Evolutionary conservation across 208 protist species (phyloP).

Genomic region (Strigomonas culicis): DNA sequence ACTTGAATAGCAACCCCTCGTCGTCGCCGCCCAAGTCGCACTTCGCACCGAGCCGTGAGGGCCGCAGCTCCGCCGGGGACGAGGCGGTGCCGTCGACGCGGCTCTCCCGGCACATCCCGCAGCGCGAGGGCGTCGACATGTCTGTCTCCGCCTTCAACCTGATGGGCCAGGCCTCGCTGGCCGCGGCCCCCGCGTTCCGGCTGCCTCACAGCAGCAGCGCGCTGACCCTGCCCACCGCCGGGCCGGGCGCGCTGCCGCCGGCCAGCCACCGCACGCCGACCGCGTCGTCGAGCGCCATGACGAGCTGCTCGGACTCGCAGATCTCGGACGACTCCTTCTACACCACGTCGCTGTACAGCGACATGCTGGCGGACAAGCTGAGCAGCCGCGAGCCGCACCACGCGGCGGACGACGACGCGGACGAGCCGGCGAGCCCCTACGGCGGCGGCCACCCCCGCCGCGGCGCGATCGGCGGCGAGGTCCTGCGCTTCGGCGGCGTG

Average conservation of each 20-base stretch:
- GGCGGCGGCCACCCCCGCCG: conserved; percentile 14
- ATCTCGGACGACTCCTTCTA: conserved; percentile 82
- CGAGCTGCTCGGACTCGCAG: conserved; percentile 71
- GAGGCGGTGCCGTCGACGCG: conserved; percentile 46
- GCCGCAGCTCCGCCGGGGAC: conserved; percentile 20
- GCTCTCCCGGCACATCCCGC: conserved; percentile 81
- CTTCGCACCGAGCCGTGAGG: not conserved
- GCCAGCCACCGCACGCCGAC: conserved; percentile 14
- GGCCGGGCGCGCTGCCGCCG: not conserved
- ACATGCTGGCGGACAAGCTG: conserved; percentile 76
- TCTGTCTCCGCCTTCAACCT: conserved; percentile 75
- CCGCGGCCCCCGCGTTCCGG: not conserved
- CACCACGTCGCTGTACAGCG: conserved; percentile 82
- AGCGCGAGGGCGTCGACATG: conserved; percentile 80
- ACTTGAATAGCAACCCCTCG: not conserved
- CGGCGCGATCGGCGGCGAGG: conserved; percentile 35
- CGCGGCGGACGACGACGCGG: not conserved
- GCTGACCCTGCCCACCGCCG: not conserved
- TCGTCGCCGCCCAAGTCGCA: not conserved
- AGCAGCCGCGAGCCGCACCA: conserved; percentile 14
- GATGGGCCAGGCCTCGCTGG: not conserved
- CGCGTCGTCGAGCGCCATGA: conserved; percentile 36
- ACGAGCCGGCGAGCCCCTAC: not conserved
- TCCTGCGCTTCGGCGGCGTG: conserved; percentile 28
- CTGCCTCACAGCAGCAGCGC: not conserved